Evolutionary conservation across 805 yeast genomes (phyloP), one percentile per base, ranked within the genome.

Genomic region (Ogataea methylovora): DNA sequence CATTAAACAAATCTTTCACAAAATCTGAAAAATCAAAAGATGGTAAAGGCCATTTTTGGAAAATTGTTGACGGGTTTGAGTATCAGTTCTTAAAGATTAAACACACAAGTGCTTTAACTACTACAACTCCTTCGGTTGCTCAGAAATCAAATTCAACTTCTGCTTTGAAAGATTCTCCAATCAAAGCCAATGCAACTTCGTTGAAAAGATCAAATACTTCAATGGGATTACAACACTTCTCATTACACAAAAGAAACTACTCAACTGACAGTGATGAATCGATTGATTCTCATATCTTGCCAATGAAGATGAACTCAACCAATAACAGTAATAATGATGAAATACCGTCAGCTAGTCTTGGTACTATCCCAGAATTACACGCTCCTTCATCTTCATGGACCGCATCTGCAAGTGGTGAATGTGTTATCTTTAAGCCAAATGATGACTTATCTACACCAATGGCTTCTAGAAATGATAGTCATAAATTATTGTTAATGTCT

Each of bases 11-110:
- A 53, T 95, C 97, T 0, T 90, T 90, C 53, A 69, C 82, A 32
- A 90, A 90, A 60, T 80, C 92, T 16, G 95, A 84, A 45, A 82
- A 88, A 55, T 88, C 96, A 10, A 81, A 83, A 45, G 94, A 83
- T 60, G 87, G 90, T 7, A 84, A 84, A 54, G 92, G 92, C 22
- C 95, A 88, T 61, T 90, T 81, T 57, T 90, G 98, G 98, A 76
- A 81, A 46, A 83, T 90, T 33, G 84, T 79, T 41, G 65, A 73
- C n/a, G 95, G 94, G 5, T 74, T 68, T 50, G 96, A 88, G 55
- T 73, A 75, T 45, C 83, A 79, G 53, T 90, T 90, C 48, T 67
- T 84, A 48, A 81, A 76, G 49, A 77, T 72, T 4, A 73, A 76
- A 48, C 62, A 68, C 36, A 32, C 13, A 6, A 28, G 20, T 28